A percentile compares a stretch with the other conserved stretches of the same genome.
phyloP scores from a whole-genome alignment of 2,329 filamentous ascomycete genomes.

The Lachnellula willkommii region DNA sequence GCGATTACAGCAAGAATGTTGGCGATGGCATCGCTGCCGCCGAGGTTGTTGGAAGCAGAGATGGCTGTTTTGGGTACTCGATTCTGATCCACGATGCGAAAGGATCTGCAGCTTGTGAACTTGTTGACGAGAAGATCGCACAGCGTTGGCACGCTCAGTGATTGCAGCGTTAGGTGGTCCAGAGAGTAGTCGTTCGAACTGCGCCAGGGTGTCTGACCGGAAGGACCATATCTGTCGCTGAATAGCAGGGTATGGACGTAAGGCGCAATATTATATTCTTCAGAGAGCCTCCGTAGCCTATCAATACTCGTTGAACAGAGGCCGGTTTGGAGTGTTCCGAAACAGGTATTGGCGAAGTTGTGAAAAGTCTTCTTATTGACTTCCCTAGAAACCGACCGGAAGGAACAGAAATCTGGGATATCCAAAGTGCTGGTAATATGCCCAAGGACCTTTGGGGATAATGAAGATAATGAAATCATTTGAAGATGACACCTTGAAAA shows the following conservation, averaged over 20 bases:
- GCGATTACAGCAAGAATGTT: not conserved
- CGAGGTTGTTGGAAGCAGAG: not conserved
- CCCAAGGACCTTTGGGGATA: not conserved
- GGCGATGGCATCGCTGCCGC: not conserved
- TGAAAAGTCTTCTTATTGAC: not conserved
- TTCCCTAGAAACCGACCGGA: not conserved
- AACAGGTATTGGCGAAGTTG: not conserved
- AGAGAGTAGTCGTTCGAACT: not conserved
- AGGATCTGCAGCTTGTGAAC: not conserved
- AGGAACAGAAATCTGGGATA: not conserved
- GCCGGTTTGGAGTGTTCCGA: not conserved
- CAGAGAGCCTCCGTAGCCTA: not conserved
- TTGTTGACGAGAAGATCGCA: not conserved
- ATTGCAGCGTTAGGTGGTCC: not conserved
- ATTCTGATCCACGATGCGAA: not conserved
- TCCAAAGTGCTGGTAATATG: not conserved
- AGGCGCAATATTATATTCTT: not conserved
- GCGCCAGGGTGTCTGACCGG: not conserved
- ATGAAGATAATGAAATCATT: not conserved
- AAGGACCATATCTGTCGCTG: not conserved
- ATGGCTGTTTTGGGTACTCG: not conserved
- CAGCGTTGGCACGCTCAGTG: not conserved
- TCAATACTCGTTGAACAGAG: not conserved
- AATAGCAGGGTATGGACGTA: not conserved
- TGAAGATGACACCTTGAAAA: not conserved